Percentiles rank a stretch among this genome's conserved stretches.
phyloP scores from a whole-genome alignment of 148 eudicot species.

The Nyssa sinensis region DNA sequence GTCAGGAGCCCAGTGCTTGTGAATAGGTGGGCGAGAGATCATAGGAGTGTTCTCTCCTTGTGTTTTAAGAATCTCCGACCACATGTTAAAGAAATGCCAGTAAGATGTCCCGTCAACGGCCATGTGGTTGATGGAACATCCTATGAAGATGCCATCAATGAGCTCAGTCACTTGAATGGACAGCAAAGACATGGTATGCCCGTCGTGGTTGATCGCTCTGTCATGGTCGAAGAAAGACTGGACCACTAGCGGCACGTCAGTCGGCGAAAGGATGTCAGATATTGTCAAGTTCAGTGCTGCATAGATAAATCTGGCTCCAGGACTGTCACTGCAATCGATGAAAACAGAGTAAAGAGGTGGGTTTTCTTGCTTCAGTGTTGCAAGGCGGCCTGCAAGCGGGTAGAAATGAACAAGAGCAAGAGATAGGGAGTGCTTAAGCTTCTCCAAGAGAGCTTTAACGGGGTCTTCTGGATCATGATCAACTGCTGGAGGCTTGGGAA shows the following conservation, averaged over 20 bases:
- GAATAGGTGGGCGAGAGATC: slow-evolving; percentile 26
- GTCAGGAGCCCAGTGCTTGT: slow-evolving; percentile 28
- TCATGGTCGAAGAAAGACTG: slow-evolving; percentile 39
- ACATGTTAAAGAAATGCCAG: slow-evolving; percentile 35
- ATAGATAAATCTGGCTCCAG: slow-evolving; percentile 37
- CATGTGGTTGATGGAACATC: slow-evolving; percentile 35
- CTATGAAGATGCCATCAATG: slow-evolving; percentile 37
- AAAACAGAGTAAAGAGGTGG: slow-evolving; percentile 20
- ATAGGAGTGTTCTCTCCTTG: background rate
- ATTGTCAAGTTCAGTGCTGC: slow-evolving; percentile 10
- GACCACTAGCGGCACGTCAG: slow-evolving; percentile 30
- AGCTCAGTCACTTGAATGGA: slow-evolving; percentile 39
- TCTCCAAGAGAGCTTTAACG: slow-evolving; percentile 17
- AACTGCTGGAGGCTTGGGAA: slow-evolving; percentile 16
- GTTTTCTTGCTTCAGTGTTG: slow-evolving; percentile 21
- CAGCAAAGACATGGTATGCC: slow-evolving; percentile 27
- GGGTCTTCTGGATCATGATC: slow-evolving; percentile 4
- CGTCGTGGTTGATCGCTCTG: slow-evolving; percentile 36
- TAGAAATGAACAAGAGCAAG: slow-evolving; percentile 29
- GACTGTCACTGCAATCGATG: slow-evolving; percentile 25
- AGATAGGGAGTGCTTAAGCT: slow-evolving; percentile 34
- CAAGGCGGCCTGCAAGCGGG: slow-evolving; percentile 35
- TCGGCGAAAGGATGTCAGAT: slow-evolving; percentile 17
- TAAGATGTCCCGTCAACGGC: slow-evolving; percentile 32
- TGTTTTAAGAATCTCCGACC: slow-evolving; percentile 26